Percentiles rank a stretch among this genome's conserved stretches.
phyloP scores from a whole-genome alignment of 2,329 filamentous ascomycete species.

The Eutypa lata region DNA sequence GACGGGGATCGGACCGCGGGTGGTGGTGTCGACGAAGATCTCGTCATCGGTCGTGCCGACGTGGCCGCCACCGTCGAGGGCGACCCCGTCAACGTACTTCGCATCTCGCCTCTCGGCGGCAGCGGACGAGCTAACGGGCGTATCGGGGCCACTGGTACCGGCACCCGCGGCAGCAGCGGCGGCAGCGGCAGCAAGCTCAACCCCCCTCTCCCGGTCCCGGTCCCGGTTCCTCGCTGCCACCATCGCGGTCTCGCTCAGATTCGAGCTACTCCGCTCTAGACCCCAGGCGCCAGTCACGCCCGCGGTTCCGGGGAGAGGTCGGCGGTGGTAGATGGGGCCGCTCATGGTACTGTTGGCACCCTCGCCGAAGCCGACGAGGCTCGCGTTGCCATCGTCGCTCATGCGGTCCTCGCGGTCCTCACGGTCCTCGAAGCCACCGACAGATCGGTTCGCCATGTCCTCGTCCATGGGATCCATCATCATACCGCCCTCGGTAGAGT shows the following conservation, averaged over 20 bases:
- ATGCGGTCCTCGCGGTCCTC: constrained; percentile 86
- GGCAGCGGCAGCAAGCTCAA: constrained; percentile 28
- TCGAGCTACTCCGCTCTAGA: constrained; percentile 50
- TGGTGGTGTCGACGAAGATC: constrained; percentile 62
- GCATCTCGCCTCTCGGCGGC: constrained; percentile 56
- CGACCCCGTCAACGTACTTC: constrained; percentile 65
- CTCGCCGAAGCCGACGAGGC: constrained; percentile 88
- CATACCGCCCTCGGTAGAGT: constrained; percentile 38
- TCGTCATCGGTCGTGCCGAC: constrained; percentile 42
- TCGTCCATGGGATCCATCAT: constrained; percentile 33
- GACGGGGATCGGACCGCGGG: constrained; percentile 52
- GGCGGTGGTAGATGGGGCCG: constrained; percentile 67
- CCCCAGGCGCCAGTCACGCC: constrained; percentile 32
- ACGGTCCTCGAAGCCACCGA: constrained; percentile 63
- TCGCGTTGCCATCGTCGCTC: constrained; percentile 81
- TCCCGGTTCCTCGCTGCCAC: constrained; percentile 27
- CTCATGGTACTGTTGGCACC: constrained; percentile 83
- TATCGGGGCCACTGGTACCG: constrained; percentile 35
- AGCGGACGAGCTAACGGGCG: constrained; percentile 42
- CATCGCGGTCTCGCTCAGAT: constrained; percentile 44
- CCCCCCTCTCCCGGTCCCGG: constrained; percentile 5
- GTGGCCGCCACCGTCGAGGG: constrained; percentile 48
- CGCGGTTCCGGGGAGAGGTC: constrained; percentile 39
- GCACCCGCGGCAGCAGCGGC: constrained; percentile 23
- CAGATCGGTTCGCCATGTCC: constrained; percentile 42